Evolutionary conservation across 768 basidiomycete genomes (phyloP), one percentile per base, ranked within the genome.

Genomic region (Tubosaeta sp.): DNA sequence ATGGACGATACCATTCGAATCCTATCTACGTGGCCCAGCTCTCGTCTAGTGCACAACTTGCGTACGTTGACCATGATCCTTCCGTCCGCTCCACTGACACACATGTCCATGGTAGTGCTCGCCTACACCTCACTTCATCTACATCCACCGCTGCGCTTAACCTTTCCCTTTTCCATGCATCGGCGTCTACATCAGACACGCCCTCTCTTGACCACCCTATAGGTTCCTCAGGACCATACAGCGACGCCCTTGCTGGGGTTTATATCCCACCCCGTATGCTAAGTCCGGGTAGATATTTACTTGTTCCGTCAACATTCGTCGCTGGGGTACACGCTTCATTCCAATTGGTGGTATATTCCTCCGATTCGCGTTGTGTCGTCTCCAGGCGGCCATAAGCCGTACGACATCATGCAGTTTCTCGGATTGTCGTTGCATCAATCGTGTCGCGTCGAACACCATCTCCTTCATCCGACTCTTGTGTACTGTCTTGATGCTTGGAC

Each of bases 151-250:
- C 75, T 6, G 68, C 83, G 0, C 68, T 87, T 48, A 86, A 91
- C 57, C 70, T 88, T 12, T 80, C 86, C 0, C 59, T 89, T 9
- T 84, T 81, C 54, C 67, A 74, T 0, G 62, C 72, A 9, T 62
- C 68, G 0, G 13, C 50, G 10, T 53, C 53, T 11, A 13, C 41
- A 13, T 41, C 54, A 13, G 22, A 7, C 11, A 33, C 27, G 6
- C 58, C 65, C 7, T 46, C 55, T 2, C 50, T 77, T n/a, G 68
- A 71, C 26, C 61, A 64, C 8, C 77, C 77, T 33, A 61, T 89
- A 5, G 67, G 76, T 1, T 89, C 91, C 0, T 91, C 92, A 0
- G 92, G 91, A 2, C 79, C 86, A 0, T 95, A 94, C 62, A 79
- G 84, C 25, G 90, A 94, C 55, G 73, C 79, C 0, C 68, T 85